Percentiles rank a stretch among this genome's conserved stretches.
Evolutionary conservation across 495 filamentous ascomycete genomes (phyloP).

Genomic region (Penicillium herquei): DNA sequence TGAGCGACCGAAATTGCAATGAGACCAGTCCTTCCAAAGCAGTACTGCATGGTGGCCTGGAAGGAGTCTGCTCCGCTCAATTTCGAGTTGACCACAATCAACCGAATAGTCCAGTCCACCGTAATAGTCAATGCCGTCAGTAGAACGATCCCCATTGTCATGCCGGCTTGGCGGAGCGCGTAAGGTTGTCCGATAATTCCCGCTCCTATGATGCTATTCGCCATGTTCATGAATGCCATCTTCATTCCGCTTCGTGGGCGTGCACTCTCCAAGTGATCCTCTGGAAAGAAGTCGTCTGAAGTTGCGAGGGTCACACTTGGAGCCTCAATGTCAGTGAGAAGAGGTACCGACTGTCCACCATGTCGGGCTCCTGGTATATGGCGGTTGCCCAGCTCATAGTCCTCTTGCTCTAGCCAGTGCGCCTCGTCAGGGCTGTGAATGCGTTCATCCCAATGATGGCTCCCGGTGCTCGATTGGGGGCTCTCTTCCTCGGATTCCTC

Average conservation of each 20-base stretch:
- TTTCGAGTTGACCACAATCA: conserved; percentile 96
- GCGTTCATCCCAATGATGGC: conserved; percentile 37
- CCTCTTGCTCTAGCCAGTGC: conserved; percentile 57
- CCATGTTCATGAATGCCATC: conserved; percentile 97
- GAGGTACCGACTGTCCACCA: conserved; percentile 59
- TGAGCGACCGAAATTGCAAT: conserved; percentile 88
- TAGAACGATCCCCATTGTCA: conserved; percentile 74
- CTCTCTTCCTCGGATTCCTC: conserved; percentile 30
- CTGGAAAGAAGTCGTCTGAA: conserved; percentile 55
- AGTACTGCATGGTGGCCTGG: conserved; percentile 90
- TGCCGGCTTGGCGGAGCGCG: conserved; percentile 85
- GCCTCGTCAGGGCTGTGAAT: conserved; percentile 42
- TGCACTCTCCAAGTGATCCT: conserved; percentile 58
- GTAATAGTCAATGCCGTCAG: conserved; percentile 76
- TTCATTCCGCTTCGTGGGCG: conserved; percentile 65
- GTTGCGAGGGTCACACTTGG: conserved; percentile 81
- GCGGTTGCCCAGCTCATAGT: conserved; percentile 40
- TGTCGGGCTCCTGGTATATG: conserved; percentile 19
- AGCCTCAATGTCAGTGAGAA: conserved; percentile 83
- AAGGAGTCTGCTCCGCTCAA: conserved; percentile 88
- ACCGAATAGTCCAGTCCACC: conserved; percentile 92
- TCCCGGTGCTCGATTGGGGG: conserved; percentile 34
- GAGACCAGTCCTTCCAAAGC: conserved; percentile 83
- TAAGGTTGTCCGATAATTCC: conserved; percentile 98
- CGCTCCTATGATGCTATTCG: conserved; percentile 95